Evolutionary conservation across 2,329 filamentous ascomycete species (phyloP), one percentile per base, ranked within the genome.

Genomic region (Aspergillus calidoustus): DNA sequence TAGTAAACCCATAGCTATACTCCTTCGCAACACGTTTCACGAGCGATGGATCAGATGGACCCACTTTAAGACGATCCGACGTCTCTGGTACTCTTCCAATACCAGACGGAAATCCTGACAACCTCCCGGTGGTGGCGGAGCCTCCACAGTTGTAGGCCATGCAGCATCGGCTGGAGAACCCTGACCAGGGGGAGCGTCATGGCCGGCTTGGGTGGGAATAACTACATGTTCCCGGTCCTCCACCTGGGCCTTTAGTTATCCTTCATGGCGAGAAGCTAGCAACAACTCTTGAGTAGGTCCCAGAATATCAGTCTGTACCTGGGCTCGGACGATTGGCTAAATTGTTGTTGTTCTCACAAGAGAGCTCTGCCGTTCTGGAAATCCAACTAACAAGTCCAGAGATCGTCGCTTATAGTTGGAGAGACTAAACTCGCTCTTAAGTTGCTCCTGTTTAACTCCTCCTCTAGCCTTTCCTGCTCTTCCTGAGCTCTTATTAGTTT

Each of bases 21-120:
- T 54, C 43, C 38, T 17, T 54, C 15, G 51, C 51, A 54, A 28
- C 38, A n/a, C 34, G 51, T 22, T 54, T 31, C 38, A 54, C 51
- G 19, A 11, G 38, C 19, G 13, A 54, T n/a, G 34, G 34, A 22
- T 54, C 34, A 13, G 53, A 46, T 8, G n/a, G 53, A 47, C 34
- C 43, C 4, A 55, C 53, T 34, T 6, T 11, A 19, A 54, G 19
- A 54, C 38, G 11, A 30, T 54, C 52, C 22, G 34, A 28, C 23
- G 34, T 17, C 52, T 34, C 52, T 38, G 44, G 4, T 46, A 2
- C 23, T 15, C 52, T 31, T 54, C 51, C 43, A 54, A 43, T 3
- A 31, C 31, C 31, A 54, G 34, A 54, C 43, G n/a, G 34, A 43
- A 13, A 54, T 43, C 17, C 44, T 30, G 15, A 54, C 51, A 5